phyloP scores from a whole-genome alignment of 495 filamentous ascomycete species.

The Chaetomium tenue region DNA sequence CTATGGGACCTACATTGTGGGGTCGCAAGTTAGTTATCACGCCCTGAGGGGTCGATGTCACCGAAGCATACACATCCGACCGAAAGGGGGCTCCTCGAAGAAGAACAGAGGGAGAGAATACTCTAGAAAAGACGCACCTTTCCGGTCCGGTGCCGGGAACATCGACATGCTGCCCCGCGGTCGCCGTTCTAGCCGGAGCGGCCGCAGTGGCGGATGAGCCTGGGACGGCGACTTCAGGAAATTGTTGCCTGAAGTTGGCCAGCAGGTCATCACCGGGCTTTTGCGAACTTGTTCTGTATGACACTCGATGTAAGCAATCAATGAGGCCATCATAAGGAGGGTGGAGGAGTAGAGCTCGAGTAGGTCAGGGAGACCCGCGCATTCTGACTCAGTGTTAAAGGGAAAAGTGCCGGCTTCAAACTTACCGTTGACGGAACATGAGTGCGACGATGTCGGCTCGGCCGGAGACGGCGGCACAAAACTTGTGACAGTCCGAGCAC shows the following conservation, averaged over 20 bases:
- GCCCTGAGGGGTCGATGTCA: not conserved
- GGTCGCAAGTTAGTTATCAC: conserved; percentile 11
- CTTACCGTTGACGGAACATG: conserved; percentile 45
- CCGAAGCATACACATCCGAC: not conserved
- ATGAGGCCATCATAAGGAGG: not conserved
- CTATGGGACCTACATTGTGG: conserved; percentile 36
- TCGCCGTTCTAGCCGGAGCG: conserved; percentile 37
- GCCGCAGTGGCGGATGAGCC: conserved; percentile 36
- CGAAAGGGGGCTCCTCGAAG: not conserved
- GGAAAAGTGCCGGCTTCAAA: conserved; percentile 13
- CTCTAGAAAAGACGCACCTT: conserved; percentile 43
- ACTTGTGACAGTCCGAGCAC: not conserved
- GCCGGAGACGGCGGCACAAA: conserved; percentile 9
- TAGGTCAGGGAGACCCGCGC: not conserved
- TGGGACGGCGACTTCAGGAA: conserved; percentile 59
- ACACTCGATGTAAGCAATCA: conserved; percentile 31
- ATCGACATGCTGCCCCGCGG: conserved; percentile 39
- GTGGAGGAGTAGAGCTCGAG: not conserved
- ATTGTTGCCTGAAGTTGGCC: conserved; percentile 76
- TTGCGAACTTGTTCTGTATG: conserved; percentile 70
- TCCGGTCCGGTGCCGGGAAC: conserved; percentile 47
- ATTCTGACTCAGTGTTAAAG: not conserved
- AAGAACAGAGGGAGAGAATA: not conserved
- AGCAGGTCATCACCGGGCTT: conserved; percentile 85
- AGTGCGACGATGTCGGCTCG: conserved; percentile 20